Percentiles rank a stretch among this genome's conserved stretches.
Evolutionary conservation across 164 flowering plant species (phyloP).

Genomic region (Amborella trichopoda): DNA sequence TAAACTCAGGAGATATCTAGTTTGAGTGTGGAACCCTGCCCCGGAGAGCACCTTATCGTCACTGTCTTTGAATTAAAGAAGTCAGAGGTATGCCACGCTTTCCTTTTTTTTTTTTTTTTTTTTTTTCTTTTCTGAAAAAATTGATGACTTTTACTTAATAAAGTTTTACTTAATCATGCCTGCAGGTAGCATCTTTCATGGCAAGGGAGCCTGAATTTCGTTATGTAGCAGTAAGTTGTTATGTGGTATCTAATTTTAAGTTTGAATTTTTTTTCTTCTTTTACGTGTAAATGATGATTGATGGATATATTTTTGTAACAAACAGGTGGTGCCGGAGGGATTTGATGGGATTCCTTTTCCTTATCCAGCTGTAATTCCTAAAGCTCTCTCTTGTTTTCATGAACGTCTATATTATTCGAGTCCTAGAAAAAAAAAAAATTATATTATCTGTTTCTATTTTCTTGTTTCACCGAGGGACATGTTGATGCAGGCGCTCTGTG

Average conservation of each 20-base stretch:
- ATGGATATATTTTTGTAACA: neutral
- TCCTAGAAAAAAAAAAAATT: no score
- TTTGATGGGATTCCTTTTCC: slow-evolving; percentile 43
- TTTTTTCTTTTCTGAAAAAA: neutral
- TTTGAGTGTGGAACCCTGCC: slow-evolving; percentile 90
- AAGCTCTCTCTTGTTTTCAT: no score
- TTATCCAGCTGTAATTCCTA: slow-evolving; percentile 49
- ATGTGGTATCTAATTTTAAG: no score
- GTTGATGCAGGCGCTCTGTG: slow-evolving; percentile 81
- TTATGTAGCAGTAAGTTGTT: slow-evolving; percentile 68
- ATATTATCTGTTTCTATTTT: no score
- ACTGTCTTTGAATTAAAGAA: slow-evolving; percentile 69
- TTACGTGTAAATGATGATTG: neutral
- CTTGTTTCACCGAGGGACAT: no score
- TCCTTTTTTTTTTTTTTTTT: neutral
- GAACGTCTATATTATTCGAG: no score
- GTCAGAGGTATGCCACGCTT: slow-evolving; percentile 49
- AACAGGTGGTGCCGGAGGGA: slow-evolving; percentile 63
- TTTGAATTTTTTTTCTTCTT: no score
- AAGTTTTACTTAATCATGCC: neutral
- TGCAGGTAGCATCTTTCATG: slow-evolving; percentile 69
- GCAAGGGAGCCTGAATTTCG: slow-evolving; percentile 91
- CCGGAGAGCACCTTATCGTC: slow-evolving; percentile 64
- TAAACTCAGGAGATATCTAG: slow-evolving; percentile 80
- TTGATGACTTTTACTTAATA: neutral